Conservation (phyloP, 352 stramenopile species). For the Globisporangium spiculum region DNA sequence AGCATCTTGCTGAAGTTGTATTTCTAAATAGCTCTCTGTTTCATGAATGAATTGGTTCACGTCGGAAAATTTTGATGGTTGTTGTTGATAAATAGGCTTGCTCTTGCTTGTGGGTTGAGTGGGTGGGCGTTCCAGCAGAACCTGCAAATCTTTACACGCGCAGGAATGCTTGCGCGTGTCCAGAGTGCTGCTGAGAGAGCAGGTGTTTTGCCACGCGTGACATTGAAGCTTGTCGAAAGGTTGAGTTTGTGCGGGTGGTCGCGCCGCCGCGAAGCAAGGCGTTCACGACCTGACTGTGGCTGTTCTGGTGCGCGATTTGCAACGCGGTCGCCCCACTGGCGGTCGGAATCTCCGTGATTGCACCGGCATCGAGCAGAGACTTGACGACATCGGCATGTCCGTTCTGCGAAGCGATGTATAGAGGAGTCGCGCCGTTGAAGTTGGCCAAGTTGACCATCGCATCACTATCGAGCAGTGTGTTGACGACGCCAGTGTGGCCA, state of each 20-base stretch:
- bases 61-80: too few species aligned
- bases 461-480: slow-evolving; percentile 10
- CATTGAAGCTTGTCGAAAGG: neutral
- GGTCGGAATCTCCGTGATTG: slow-evolving; percentile 8
- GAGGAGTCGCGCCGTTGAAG: slow-evolving; percentile 6
- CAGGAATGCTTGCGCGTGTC: neutral
- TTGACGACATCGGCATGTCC: slow-evolving; percentile 9
- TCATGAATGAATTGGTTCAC: too few species aligned
- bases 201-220: slow-evolving; percentile 2
- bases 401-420: slow-evolving; percentile 18
- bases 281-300: slow-evolving; percentile 5
- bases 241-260: neutral
- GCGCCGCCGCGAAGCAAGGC: neutral
- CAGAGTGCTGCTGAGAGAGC: neutral
- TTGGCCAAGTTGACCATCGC: slow-evolving; percentile 9
- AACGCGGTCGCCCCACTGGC: neutral
- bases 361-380: slow-evolving; percentile 4
- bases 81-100: slow-evolving; percentile 2
- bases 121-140: neutral
- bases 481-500: slow-evolving; percentile 9
- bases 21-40: too few species aligned
- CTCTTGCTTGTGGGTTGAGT: neutral
- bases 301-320: neutral
- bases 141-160: neutral
- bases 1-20: too few species aligned